Percentiles rank a stretch among this genome's conserved stretches.
These are phyloP conservation scores for Paulownia fortunei DNA, from an alignment of 257 asterid species.

Conservation along the genomic window DNA sequence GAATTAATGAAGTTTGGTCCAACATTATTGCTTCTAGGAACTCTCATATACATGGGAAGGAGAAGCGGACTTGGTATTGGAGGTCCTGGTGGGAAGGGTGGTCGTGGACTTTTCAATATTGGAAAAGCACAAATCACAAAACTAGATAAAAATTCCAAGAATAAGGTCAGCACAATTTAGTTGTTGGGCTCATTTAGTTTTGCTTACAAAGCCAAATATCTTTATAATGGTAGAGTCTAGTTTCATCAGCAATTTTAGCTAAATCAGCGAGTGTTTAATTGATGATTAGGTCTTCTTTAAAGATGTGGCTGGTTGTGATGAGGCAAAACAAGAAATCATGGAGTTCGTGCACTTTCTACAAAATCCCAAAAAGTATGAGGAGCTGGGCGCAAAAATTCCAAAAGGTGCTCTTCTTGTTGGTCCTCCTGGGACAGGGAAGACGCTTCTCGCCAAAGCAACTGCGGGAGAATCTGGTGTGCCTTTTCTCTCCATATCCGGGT, in stretches of 20 bases:
- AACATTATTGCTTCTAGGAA: slow-evolving; percentile 44
- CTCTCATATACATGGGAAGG: slow-evolving; percentile 48
- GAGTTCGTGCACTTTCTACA: slow-evolving; percentile 88
- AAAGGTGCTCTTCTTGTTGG: slow-evolving; percentile 83
- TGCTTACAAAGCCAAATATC: background rate
- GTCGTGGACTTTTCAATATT: slow-evolving; percentile 69
- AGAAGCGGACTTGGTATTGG: slow-evolving; percentile 63
- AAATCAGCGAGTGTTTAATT: slow-evolving; percentile 8
- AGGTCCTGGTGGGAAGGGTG: slow-evolving; percentile 72
- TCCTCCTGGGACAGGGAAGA: too few relatives aligned
- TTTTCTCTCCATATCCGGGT: slow-evolving; percentile 75
- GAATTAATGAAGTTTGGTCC: slow-evolving; percentile 50
- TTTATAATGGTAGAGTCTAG: background rate
- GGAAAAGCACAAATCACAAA: slow-evolving; percentile 76
- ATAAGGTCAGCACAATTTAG: slow-evolving; percentile 50
- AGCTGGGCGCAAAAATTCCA: slow-evolving; percentile 77
- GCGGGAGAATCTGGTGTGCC: slow-evolving; percentile 86
- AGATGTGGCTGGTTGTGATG: slow-evolving; percentile 91
- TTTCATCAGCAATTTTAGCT: background rate
- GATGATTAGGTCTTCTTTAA: slow-evolving; percentile 56
- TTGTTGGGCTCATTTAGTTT: background rate
- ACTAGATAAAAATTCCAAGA: slow-evolving; percentile 71
- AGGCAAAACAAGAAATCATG: slow-evolving; percentile 87
- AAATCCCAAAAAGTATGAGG: slow-evolving; percentile 79
- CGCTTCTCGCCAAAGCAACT: too few relatives aligned